Conservation (phyloP, 2,329 filamentous ascomycete species). For the Fusarium sororula region DNA sequence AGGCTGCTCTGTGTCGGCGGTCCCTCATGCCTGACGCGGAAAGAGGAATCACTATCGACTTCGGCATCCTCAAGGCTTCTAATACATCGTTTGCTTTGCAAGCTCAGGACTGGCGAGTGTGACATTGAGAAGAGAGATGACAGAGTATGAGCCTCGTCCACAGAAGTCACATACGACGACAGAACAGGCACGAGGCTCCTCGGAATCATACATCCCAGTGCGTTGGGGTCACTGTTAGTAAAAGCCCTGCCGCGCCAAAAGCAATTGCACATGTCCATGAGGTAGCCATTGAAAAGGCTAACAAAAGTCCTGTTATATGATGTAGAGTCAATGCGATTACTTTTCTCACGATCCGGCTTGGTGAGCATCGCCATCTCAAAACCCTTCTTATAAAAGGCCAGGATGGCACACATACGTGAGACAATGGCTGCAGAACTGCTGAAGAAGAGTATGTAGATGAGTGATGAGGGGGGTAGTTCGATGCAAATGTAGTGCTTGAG, state of each 20-base stretch:
- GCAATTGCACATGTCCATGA: slow-evolving; percentile 89
- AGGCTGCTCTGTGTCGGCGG: slow-evolving; percentile 77
- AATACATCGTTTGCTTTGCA: slow-evolving; percentile 64
- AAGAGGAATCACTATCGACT: slow-evolving; percentile 49
- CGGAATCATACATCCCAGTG: slow-evolving; percentile 63
- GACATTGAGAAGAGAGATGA: slow-evolving; percentile 66
- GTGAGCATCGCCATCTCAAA: slow-evolving; percentile 72
- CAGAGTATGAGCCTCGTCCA: slow-evolving; percentile 59
- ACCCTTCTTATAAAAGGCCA: slow-evolving; percentile 77
- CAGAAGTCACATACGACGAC: slow-evolving; percentile 56
- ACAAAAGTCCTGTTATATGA: slow-evolving; percentile 69
- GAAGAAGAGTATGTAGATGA: slow-evolving; percentile 78
- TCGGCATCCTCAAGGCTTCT: slow-evolving; percentile 66
- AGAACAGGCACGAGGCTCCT: slow-evolving; percentile 56
- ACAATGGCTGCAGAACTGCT: slow-evolving; percentile 68
- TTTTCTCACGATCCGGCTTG: slow-evolving; percentile 44
- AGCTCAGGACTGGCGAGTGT: slow-evolving; percentile 65
- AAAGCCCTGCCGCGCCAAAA: slow-evolving; percentile 82
- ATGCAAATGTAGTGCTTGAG: slow-evolving; percentile 68
- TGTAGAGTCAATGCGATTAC: slow-evolving; percentile 45
- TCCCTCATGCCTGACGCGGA: slow-evolving; percentile 66
- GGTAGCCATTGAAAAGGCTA: slow-evolving; percentile 79
- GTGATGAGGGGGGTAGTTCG: slow-evolving; percentile 70
- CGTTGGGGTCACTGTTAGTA: slow-evolving; percentile 69
- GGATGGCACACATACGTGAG: slow-evolving; percentile 74